Evolutionary conservation across 257 asterid genomes (phyloP).

Genomic region (Leonotis leonurus): DNA sequence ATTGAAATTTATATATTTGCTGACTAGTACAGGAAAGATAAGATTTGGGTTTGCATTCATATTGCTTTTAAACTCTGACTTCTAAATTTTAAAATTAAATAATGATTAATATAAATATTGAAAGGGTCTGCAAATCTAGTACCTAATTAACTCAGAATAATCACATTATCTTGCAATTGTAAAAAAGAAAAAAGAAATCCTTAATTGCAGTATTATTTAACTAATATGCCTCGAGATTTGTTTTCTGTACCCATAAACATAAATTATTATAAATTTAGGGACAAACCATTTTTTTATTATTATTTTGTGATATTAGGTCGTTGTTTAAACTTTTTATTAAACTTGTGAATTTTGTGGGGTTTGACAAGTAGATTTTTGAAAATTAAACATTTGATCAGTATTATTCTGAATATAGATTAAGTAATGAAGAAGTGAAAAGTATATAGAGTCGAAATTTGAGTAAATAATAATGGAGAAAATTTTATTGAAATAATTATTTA

Average conservation of each 20-base stretch:
- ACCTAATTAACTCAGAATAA: background rate
- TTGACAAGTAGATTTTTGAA: too few relatives aligned
- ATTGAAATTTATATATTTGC: background rate
- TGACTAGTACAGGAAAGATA: conserved; percentile 3
- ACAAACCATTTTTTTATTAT: too few relatives aligned
- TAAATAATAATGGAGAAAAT: conserved; percentile 7
- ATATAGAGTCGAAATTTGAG: background rate
- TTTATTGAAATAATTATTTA: conserved; percentile 27
- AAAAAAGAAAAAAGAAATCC: background rate
- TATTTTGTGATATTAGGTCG: too few relatives aligned
- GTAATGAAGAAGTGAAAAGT: too few relatives aligned
- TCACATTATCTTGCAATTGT: background rate
- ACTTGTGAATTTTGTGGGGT: background rate
- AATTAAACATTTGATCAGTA: too few relatives aligned
- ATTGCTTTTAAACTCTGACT: background rate
- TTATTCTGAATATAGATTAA: too few relatives aligned
- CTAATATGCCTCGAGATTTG: conserved; percentile 27
- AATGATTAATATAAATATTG: background rate
- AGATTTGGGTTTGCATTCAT: background rate
- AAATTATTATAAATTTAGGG: background rate
- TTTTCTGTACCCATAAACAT: conserved; percentile 16
- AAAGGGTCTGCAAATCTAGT: conserved; percentile 5
- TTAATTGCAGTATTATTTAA: conserved; percentile 14
- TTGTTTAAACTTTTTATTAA: background rate
- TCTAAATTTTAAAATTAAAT: background rate